These are phyloP conservation scores for Vigna nakashimae DNA, from an alignment of 306 rosid species.

Conservation along the genomic window DNA sequence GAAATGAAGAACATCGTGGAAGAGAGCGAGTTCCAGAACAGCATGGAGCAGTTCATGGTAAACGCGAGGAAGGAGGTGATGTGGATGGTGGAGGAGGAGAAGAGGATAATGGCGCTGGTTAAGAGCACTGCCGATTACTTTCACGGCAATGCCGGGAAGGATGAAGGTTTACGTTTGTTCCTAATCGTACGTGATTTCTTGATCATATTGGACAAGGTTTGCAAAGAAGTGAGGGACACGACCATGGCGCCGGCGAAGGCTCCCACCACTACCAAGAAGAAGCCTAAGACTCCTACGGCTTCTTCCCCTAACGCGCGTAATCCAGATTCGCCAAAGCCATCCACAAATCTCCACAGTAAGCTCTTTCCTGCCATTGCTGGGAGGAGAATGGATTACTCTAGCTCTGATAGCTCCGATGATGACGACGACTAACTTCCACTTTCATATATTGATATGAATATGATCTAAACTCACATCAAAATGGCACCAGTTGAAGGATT, in stretches of 20 bases:
- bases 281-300: conserved; percentile 20
- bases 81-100: conserved; percentile 70
- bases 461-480: not conserved
- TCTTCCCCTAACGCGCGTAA: conserved; percentile 43
- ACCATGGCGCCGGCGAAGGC: conserved; percentile 43
- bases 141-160: conserved; percentile 84
- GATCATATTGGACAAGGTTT: conserved; percentile 73
- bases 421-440: conserved; percentile 27
- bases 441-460: conserved; percentile 32
- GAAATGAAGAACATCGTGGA: conserved; percentile 67
- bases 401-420: conserved; percentile 49
- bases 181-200: conserved; percentile 79
- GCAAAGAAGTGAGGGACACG: conserved; percentile 64
- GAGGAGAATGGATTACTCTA: conserved; percentile 59
- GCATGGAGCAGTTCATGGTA: conserved; percentile 58
- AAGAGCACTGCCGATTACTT: conserved; percentile 84
- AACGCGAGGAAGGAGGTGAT: conserved; percentile 55
- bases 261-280: conserved; percentile 47
- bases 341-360: conserved; percentile 52
- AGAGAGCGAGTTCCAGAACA: conserved; percentile 54
- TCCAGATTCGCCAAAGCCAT: not conserved
- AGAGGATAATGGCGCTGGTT: conserved; percentile 74
- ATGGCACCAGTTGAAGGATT: not conserved
- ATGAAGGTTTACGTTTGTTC: conserved; percentile 87
- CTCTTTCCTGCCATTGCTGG: conserved; percentile 83